Evolutionary conservation across 1,284 basidiomycete species (phyloP).

Genomic region (Amylostereum areolatum): DNA sequence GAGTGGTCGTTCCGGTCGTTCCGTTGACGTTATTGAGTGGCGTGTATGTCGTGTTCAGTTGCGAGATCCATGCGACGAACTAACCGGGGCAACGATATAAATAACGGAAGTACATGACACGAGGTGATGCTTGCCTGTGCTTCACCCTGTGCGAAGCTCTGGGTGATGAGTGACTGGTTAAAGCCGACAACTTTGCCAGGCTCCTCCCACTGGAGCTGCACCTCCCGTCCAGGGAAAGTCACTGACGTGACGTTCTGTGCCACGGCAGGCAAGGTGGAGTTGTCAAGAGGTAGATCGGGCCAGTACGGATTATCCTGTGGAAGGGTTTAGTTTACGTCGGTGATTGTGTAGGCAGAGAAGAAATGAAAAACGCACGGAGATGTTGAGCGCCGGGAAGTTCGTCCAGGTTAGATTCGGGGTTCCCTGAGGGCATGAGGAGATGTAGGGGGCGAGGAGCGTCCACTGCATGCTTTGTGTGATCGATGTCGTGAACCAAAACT

Average conservation of each 20-base stretch:
- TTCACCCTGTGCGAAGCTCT: constrained; percentile 33
- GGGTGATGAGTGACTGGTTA: constrained; percentile 47
- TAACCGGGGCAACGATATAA: constrained; percentile 5
- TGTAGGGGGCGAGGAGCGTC: constrained; percentile 56
- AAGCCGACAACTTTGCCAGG: constrained; percentile 49
- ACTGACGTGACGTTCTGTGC: constrained; percentile 44
- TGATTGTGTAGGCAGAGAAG: not conserved
- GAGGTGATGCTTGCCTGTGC: constrained; percentile 25
- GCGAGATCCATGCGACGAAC: constrained; percentile 49
- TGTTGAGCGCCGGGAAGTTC: constrained; percentile 47
- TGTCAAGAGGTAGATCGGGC: constrained; percentile 13
- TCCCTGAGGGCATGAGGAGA: constrained; percentile 49
- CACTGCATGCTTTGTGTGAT: constrained; percentile 60
- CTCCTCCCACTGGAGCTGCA: constrained; percentile 50
- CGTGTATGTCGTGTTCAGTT: constrained; percentile 62
- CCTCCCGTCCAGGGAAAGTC: constrained; percentile 38
- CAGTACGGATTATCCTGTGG: constrained; percentile 25
- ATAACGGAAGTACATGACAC: constrained; percentile 14
- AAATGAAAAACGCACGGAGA: constrained; percentile 31
- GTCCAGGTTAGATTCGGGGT: constrained; percentile 54
- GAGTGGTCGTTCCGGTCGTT: constrained; percentile 39
- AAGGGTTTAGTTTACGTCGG: not conserved
- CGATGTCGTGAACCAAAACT: constrained; percentile 39
- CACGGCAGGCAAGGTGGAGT: constrained; percentile 34
- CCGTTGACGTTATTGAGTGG: constrained; percentile 37